phyloP scores from a whole-genome alignment of 2,329 filamentous ascomycete species.

The Phaeosphaeria sp. region DNA sequence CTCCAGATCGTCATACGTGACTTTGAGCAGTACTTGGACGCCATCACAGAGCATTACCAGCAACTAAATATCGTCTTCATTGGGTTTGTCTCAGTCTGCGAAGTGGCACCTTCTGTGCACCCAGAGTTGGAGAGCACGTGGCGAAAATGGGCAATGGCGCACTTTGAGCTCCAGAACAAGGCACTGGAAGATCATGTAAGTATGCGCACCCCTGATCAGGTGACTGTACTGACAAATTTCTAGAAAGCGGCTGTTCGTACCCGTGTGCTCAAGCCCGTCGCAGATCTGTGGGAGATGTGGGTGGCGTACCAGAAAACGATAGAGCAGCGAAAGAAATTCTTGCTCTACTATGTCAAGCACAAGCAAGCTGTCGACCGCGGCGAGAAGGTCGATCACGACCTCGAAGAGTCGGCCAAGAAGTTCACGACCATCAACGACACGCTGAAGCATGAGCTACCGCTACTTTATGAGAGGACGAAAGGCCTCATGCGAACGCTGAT shows the following conservation, averaged over 20 bases:
- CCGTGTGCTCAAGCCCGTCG: conserved; percentile 84
- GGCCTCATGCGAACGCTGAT: conserved; percentile 84
- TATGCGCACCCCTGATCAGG: conserved; percentile 5
- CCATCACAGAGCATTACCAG: conserved; percentile 78
- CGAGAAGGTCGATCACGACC: conserved; percentile 86
- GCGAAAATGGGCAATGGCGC: conserved; percentile 86
- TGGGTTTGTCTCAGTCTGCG: conserved; percentile 83
- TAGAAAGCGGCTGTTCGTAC: conserved; percentile 72
- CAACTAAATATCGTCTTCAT: conserved; percentile 81
- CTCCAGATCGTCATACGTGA: conserved; percentile 92
- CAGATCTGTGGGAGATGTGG: conserved; percentile 78
- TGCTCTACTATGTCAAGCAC: conserved; percentile 84
- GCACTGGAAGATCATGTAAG: conserved; percentile 84
- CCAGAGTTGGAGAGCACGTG: conserved; percentile 93
- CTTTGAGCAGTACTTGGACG: conserved; percentile 89
- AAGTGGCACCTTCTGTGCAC: conserved; percentile 64
- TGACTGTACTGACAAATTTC: conserved; percentile 17
- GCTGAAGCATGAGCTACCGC: conserved; percentile 88
- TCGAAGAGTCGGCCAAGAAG: conserved; percentile 82
- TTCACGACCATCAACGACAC: conserved; percentile 92
- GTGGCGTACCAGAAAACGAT: conserved; percentile 86
- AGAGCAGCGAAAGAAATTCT: conserved; percentile 92
- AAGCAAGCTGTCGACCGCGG: conserved; percentile 78
- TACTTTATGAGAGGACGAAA: conserved; percentile 80
- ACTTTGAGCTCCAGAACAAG: conserved; percentile 83